Evolutionary conservation across 768 basidiomycete species (phyloP).

Genomic region (Xerocomus spinulosus): DNA sequence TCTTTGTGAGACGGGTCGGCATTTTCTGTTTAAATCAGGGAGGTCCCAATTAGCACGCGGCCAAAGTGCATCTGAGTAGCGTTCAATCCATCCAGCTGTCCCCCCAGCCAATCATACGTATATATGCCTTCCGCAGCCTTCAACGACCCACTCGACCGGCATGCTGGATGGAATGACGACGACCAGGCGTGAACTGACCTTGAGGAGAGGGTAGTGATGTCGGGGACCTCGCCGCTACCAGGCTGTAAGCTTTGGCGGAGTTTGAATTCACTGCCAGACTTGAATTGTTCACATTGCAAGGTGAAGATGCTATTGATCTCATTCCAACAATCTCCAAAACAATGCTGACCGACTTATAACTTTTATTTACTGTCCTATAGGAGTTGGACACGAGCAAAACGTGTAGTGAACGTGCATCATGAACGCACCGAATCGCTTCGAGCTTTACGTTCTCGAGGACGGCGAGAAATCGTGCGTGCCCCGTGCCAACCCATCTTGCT

Average conservation of each 20-base stretch:
- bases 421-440: conserved; percentile 94
- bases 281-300: too few species aligned
- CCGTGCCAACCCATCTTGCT: too few species aligned
- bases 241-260: conserved; percentile 20
- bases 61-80: conserved; percentile 32
- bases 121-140: conserved; percentile 16
- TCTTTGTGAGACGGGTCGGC: conserved; percentile 96
- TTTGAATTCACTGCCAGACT: conserved; percentile 22
- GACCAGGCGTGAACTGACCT: conserved; percentile 52
- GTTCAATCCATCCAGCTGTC: conserved; percentile 49
- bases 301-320: conserved; percentile 19
- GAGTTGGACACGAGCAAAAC: too few species aligned
- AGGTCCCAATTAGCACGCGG: conserved; percentile 18
- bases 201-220: conserved; percentile 52
- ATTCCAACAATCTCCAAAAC: too few species aligned
- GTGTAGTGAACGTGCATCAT: conserved; percentile 44
- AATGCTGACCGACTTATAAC: too few species aligned
- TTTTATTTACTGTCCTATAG: too few species aligned
- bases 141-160: conserved; percentile 1
- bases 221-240: conserved; percentile 27
- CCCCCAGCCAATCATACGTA: conserved; percentile 27
- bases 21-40: conserved; percentile 46
- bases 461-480: conserved; percentile 86
- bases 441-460: conserved; percentile 88
- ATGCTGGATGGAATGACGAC: conserved; percentile 14